Evolutionary conservation across 1,284 basidiomycete species (phyloP), one percentile per base, ranked within the genome.

Genomic region (Amylostereum chailletii): DNA sequence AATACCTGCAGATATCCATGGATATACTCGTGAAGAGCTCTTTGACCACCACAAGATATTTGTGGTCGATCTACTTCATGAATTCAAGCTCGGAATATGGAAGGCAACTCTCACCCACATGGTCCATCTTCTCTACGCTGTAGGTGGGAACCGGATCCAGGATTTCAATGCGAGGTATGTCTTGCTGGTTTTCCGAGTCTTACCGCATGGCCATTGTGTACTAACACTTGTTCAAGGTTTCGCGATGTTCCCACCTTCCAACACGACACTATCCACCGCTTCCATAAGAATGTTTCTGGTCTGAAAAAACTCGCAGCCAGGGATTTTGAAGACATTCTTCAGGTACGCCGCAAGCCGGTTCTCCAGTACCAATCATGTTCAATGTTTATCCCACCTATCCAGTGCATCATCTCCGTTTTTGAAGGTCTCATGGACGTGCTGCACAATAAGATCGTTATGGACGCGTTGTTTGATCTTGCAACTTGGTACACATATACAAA

Each of bases 301-400:
- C 60, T 67, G 60, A 65, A 62, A 45, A 61, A 64, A 45, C 34
- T 67, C 2, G 65, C 64, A 0, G 65, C 60, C 2, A 45, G 61
- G 0, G 59, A 68, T 52, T 69, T 60, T 46, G 64, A 68, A 45
- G 63, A 68, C 48, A 34, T 67, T 6, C 54, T 68, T 42, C 62
- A 67, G 58, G 65, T 63, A 40, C 34, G 41, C 37, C 42, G 19
- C 32, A 45, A 34, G 37, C 57, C 58, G 48, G 51, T 47, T 4
- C 5, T 39, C 11, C 45, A 51, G 5, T 64, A 68, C 41, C 39
- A 44, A 4, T 6, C 32, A 5, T 56, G 10, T 11, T 27, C 19
- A 19, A 19, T 19, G 19, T 19, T 19, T 19, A 19, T 19, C 19
- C 62, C 19, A 7, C 26, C 7, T 1, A 9, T 9, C 26, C 40